Evolutionary conservation across 2,329 filamentous ascomycete species (phyloP).

Genomic region (Beauveria medogensis): DNA sequence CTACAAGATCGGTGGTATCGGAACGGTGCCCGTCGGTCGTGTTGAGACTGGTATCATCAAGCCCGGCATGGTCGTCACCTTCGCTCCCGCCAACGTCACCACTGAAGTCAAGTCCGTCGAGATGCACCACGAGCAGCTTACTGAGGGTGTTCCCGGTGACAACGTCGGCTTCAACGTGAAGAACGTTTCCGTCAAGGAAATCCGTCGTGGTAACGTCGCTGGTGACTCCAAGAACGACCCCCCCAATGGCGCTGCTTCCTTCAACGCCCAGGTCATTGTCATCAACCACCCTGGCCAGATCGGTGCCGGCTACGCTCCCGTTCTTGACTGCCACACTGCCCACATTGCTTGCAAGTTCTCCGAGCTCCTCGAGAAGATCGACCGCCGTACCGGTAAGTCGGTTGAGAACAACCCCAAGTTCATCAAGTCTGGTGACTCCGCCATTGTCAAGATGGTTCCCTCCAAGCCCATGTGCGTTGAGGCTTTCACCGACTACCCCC

Average conservation of each 20-base stretch:
- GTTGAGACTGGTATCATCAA: conserved; percentile 98
- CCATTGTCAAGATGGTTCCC: conserved; percentile 99
- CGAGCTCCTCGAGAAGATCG: conserved; percentile 99
- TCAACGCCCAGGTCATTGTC: conserved; percentile 99
- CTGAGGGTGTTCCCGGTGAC: conserved; percentile 94
- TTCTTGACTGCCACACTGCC: conserved; percentile 99
- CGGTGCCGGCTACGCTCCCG: conserved; percentile 96
- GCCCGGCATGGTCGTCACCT: conserved; percentile 90
- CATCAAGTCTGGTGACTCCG: conserved; percentile 99
- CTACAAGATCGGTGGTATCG: conserved; percentile 99
- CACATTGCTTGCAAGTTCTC: conserved; percentile 99
- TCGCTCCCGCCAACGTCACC: conserved; percentile 97
- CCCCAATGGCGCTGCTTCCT: conserved; percentile 77
- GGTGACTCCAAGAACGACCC: conserved; percentile 99
- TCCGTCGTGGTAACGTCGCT: conserved; percentile 99
- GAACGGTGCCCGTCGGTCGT: conserved; percentile 99
- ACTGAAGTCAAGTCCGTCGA: conserved; percentile 99
- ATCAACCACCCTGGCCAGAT: conserved; percentile 99
- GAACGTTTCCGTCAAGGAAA: conserved; percentile 99
- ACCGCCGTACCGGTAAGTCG: conserved; percentile 99
- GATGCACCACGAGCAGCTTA: conserved; percentile 99
- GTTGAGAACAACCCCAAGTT: conserved; percentile 91
- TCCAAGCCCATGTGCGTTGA: conserved; percentile 99
- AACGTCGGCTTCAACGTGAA: conserved; percentile 99
- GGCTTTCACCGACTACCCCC: conserved; percentile 99